Conservation (phyloP, 1,284 basidiomycete genomes). For the Neolentinus lepideus region DNA sequence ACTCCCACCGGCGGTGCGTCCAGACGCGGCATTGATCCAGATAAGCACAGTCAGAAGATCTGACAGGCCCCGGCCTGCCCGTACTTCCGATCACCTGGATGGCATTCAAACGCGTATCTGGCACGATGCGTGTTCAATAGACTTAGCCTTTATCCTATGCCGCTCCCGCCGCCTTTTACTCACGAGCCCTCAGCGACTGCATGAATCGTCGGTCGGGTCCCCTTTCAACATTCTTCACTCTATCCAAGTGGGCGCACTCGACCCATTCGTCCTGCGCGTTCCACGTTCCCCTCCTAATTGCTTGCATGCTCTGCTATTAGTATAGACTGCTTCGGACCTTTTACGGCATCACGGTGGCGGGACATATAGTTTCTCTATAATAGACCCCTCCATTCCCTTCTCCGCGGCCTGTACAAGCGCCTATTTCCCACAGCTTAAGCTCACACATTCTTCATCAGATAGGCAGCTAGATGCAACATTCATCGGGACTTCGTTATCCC, state of each 20-base stretch:
- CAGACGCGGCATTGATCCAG: neutral
- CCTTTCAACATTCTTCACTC: neutral
- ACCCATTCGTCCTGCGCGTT: neutral
- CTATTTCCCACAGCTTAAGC: neutral
- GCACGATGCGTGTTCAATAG: neutral
- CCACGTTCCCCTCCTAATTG: neutral
- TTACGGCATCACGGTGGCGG: neutral
- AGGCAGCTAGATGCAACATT: constrained; percentile 2
- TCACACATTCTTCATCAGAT: constrained; percentile 2
- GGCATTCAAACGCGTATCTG: constrained; percentile 1
- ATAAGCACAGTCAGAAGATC: neutral
- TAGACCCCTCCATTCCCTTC: neutral
- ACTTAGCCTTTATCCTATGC: constrained; percentile 1
- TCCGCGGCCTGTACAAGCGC: neutral
- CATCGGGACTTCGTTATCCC: neutral
- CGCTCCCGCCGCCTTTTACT: neutral
- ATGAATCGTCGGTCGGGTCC: too few species aligned
- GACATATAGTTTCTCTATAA: neutral
- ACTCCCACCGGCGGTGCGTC: neutral
- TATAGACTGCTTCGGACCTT: neutral
- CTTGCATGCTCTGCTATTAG: neutral
- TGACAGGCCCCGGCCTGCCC: neutral
- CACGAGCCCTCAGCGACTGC: neutral
- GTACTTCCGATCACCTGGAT: neutral
- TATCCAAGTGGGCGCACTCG: neutral